phyloP scores from a whole-genome alignment of 2,329 filamentous ascomycete genomes.

The Fusarium decemcellulare region DNA sequence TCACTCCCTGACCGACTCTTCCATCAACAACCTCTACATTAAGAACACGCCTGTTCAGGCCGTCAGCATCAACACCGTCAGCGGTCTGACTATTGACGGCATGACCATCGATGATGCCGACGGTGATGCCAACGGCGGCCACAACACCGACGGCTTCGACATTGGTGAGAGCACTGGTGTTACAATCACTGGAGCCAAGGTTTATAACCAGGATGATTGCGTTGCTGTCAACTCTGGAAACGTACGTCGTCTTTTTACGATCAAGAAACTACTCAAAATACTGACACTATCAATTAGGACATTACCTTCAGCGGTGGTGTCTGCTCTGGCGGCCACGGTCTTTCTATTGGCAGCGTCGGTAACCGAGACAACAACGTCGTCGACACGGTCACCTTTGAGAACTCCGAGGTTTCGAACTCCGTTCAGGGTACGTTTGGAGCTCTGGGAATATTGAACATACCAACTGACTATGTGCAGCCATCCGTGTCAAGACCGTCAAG shows the following conservation, averaged over 20 bases:
- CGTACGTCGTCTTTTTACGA: not conserved
- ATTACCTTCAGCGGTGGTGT: slow-evolving; percentile 61
- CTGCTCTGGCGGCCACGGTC: slow-evolving; percentile 61
- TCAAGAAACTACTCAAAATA: fast-evolving
- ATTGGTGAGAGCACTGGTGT: slow-evolving; percentile 65
- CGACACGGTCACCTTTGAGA: slow-evolving; percentile 62
- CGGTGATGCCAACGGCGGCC: slow-evolving; percentile 52
- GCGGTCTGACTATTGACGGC: slow-evolving; percentile 52
- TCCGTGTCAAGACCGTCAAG: slow-evolving; percentile 63
- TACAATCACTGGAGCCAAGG: slow-evolving; percentile 64
- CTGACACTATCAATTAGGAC: slow-evolving; percentile 39
- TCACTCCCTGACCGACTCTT: slow-evolving; percentile 46
- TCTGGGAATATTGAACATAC: no score
- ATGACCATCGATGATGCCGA: slow-evolving; percentile 57
- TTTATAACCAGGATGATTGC: slow-evolving; percentile 75
- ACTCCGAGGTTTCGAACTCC: slow-evolving; percentile 64
- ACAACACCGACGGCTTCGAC: slow-evolving; percentile 74
- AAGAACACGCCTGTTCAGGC: slow-evolving; percentile 59
- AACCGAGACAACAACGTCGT: slow-evolving; percentile 67
- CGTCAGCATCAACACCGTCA: slow-evolving; percentile 55
- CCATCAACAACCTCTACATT: slow-evolving; percentile 55
- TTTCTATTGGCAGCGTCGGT: slow-evolving; percentile 60
- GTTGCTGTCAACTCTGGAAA: slow-evolving; percentile 69
- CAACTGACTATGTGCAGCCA: slow-evolving; percentile 31
- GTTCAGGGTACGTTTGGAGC: slow-evolving; percentile 58